Percentiles rank a stretch among this genome's conserved stretches.
phyloP scores from a whole-genome alignment of 2,329 filamentous ascomycete species.

The Triangularia verruculosa region DNA sequence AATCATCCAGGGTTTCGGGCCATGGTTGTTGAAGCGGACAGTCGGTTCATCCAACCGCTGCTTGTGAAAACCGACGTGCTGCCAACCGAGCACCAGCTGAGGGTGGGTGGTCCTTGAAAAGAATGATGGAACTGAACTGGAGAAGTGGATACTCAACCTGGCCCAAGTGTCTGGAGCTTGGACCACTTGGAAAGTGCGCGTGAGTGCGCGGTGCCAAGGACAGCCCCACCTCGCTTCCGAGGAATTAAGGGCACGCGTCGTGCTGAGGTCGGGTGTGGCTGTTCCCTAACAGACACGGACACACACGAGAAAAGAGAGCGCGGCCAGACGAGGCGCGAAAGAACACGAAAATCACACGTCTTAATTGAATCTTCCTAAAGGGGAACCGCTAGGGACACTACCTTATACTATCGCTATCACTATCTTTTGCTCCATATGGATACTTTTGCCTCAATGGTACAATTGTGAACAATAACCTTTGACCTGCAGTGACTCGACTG shows the following conservation, averaged over 20 bases:
- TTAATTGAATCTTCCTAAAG: slow-evolving; percentile 25
- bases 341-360: slow-evolving; percentile 31
- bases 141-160: background rate
- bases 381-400: too few species aligned
- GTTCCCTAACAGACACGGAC: slow-evolving; percentile 17
- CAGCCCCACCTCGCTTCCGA: slow-evolving; percentile 7
- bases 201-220: background rate
- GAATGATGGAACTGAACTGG: background rate
- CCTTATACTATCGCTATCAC: background rate
- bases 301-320: slow-evolving; percentile 12
- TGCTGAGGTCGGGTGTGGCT: slow-evolving; percentile 4
- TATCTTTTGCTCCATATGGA: background rate
- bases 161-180: background rate
- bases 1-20: background rate
- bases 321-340: slow-evolving; percentile 6
- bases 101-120: background rate
- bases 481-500: slow-evolving; percentile 18
- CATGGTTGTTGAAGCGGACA: background rate
- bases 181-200: background rate
- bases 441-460: background rate
- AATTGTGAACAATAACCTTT: slow-evolving; percentile 7
- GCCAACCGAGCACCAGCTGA: too few species aligned
- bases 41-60: background rate
- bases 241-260: slow-evolving; percentile 18
- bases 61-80: background rate